phyloP scores from a whole-genome alignment of 2,329 filamentous ascomycete species.

The Huntiella abstrusa region DNA sequence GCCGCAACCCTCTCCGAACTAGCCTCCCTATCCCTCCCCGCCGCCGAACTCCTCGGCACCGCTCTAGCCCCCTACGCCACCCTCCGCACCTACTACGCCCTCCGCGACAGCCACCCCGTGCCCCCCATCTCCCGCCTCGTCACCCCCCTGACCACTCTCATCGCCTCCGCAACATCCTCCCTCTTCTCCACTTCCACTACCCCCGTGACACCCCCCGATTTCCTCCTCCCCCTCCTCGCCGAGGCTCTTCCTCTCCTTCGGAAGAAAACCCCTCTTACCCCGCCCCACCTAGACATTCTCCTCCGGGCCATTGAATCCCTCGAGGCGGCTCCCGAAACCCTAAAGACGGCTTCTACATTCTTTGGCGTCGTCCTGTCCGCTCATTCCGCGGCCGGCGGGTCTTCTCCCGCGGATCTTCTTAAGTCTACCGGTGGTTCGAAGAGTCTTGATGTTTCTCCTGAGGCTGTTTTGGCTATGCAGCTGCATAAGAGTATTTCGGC shows the following conservation, averaged over 20 bases:
- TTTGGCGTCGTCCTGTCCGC: constrained; percentile 58
- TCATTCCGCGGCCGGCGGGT: constrained; percentile 39
- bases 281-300: constrained; percentile 54
- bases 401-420: constrained; percentile 47
- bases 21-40: constrained; percentile 57
- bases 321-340: constrained; percentile 59
- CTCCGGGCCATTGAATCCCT: constrained; percentile 66
- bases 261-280: constrained; percentile 33
- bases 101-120: constrained; percentile 41
- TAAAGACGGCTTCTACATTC: constrained; percentile 39
- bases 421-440: constrained; percentile 40
- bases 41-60: constrained; percentile 64
- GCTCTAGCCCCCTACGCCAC: constrained; percentile 87
- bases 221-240: constrained; percentile 63
- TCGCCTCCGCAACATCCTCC: constrained; percentile 71
- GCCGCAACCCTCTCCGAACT: constrained; percentile 52
- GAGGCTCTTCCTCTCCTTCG: constrained; percentile 62
- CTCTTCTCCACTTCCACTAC: constrained; percentile 67
- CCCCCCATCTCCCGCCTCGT: constrained; percentile 15
- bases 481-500: constrained; percentile 40
- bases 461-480: constrained; percentile 47
- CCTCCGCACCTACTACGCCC: constrained; percentile 71
- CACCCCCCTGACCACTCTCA: constrained; percentile 31
- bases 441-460: constrained; percentile 45
- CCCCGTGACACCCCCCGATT: constrained; percentile 75